These are phyloP conservation scores for Mariannaea elegans DNA, from an alignment of 2,329 filamentous ascomycete species.

Conservation along the genomic window DNA sequence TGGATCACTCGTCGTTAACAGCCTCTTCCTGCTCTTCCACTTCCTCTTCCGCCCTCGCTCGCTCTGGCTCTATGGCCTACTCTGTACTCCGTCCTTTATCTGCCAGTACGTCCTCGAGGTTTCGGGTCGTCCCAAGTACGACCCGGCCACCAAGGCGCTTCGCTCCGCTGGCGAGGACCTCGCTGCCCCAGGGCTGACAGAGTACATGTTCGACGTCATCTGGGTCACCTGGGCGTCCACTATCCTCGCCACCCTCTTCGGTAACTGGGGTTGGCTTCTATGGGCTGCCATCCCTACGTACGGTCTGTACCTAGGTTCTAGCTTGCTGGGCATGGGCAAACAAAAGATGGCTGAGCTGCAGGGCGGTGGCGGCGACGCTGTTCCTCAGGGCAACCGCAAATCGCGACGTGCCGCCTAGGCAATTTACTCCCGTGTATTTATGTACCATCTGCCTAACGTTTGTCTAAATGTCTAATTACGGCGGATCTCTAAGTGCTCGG, in stretches of 20 bases:
- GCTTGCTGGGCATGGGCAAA: slow-evolving; percentile 63
- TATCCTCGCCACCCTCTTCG: slow-evolving; percentile 76
- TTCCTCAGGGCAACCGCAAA: slow-evolving; percentile 59
- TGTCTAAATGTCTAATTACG: slow-evolving; percentile 1
- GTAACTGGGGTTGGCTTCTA: slow-evolving; percentile 76
- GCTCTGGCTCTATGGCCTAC: slow-evolving; percentile 72
- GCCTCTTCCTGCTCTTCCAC: slow-evolving; percentile 77
- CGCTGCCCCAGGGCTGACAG: slow-evolving; percentile 85
- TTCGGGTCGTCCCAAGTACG: slow-evolving; percentile 80
- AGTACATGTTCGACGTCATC: slow-evolving; percentile 97
- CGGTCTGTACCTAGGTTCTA: slow-evolving; percentile 62
- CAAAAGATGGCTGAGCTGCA: slow-evolving; percentile 61
- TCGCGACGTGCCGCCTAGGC: slow-evolving; percentile 62
- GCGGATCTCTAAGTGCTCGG: slow-evolving; percentile 37
- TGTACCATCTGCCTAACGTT: slow-evolving; percentile 11
- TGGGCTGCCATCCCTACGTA: slow-evolving; percentile 66
- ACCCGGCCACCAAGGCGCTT: slow-evolving; percentile 70
- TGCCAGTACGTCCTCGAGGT: slow-evolving; percentile 89
- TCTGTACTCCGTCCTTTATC: slow-evolving; percentile 78
- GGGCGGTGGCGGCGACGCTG: slow-evolving; percentile 43
- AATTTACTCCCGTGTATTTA: slow-evolving; percentile 13
- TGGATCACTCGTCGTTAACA: slow-evolving; percentile 76
- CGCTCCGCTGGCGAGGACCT: slow-evolving; percentile 87
- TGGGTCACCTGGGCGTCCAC: slow-evolving; percentile 92
- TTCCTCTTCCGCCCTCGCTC: slow-evolving; percentile 72